phyloP scores from a whole-genome alignment of 2,329 filamentous ascomycete species.

The Talaromyces sp. region DNA sequence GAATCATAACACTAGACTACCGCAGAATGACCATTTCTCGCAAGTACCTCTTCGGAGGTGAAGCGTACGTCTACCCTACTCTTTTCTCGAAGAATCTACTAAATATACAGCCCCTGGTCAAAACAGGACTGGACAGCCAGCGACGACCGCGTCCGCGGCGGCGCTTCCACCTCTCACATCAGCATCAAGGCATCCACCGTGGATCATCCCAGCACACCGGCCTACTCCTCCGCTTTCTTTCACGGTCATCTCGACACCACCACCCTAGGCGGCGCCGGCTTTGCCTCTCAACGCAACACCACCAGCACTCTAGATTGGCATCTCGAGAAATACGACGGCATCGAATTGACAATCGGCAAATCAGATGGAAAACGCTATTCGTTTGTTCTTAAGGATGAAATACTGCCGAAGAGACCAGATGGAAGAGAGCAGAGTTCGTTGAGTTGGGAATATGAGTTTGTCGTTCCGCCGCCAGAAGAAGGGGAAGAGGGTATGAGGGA shows the following conservation, averaged over 20 bases:
- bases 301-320: constrained; percentile 51
- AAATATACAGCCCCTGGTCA: constrained; percentile 10
- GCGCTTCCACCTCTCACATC: constrained; percentile 59
- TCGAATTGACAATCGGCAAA: constrained; percentile 52
- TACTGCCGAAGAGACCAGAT: constrained; percentile 54
- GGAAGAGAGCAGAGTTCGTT: constrained; percentile 69
- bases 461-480: background rate
- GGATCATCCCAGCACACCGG: constrained; percentile 12
- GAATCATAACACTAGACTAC: background rate
- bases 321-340: constrained; percentile 60
- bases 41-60: constrained; percentile 13
- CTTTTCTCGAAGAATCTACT: too few species aligned
- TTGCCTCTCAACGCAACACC: constrained; percentile 71
- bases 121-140: constrained; percentile 61
- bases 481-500: constrained; percentile 27
- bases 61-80: background rate
- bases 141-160: constrained; percentile 75
- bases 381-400: constrained; percentile 68
- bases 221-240: constrained; percentile 51
- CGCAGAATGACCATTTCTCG: constrained; percentile 6
- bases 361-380: constrained; percentile 68
- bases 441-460: constrained; percentile 72
- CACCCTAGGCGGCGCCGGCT: constrained; percentile 75
- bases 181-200: constrained; percentile 20
- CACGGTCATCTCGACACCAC: constrained; percentile 68